phyloP scores from a whole-genome alignment of 208 protist genomes.

The Acanthamoeba sp. region DNA sequence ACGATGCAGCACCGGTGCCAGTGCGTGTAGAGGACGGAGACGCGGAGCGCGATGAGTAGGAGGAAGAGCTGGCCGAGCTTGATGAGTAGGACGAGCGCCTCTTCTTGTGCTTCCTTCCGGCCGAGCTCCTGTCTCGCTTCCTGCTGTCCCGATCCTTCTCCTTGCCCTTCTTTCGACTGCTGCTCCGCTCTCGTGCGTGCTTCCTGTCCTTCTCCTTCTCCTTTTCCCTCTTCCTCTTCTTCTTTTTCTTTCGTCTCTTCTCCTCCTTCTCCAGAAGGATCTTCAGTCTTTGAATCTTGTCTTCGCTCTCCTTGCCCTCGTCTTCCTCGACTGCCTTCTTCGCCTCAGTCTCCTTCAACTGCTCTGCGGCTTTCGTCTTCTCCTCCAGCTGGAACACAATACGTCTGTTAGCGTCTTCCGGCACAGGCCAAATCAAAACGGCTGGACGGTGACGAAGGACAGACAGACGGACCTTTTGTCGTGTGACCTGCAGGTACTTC shows the following conservation, averaged over 20 bases:
- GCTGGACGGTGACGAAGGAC: not conserved
- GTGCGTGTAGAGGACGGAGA: not conserved
- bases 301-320: slow-evolving; percentile 26
- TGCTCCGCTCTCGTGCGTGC: not conserved
- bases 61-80: not conserved
- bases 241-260: slow-evolving; percentile 65
- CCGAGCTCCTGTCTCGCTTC: not conserved
- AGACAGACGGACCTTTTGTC: not conserved
- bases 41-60: not conserved
- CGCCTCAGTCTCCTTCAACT: slow-evolving; percentile 3
- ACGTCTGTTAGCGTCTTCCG: not conserved
- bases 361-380: not conserved
- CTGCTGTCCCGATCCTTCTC: not conserved
- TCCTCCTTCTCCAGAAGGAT: slow-evolving; percentile 37
- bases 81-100: slow-evolving; percentile 6
- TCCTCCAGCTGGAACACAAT: not conserved
- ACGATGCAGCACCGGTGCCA: not conserved
- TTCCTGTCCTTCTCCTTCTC: slow-evolving; percentile 61
- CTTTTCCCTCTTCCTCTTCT: slow-evolving; percentile 69
- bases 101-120: slow-evolving; percentile 14
- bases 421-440: not conserved
- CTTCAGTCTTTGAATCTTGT: slow-evolving; percentile 53
- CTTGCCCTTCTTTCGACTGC: slow-evolving; percentile 52
- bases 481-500: slow-evolving; percentile 58
- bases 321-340: slow-evolving; percentile 43